Evolutionary conservation across 192 early-diverging fungal genomes (phyloP).

Genomic region (Rhizophagus prolifer): DNA sequence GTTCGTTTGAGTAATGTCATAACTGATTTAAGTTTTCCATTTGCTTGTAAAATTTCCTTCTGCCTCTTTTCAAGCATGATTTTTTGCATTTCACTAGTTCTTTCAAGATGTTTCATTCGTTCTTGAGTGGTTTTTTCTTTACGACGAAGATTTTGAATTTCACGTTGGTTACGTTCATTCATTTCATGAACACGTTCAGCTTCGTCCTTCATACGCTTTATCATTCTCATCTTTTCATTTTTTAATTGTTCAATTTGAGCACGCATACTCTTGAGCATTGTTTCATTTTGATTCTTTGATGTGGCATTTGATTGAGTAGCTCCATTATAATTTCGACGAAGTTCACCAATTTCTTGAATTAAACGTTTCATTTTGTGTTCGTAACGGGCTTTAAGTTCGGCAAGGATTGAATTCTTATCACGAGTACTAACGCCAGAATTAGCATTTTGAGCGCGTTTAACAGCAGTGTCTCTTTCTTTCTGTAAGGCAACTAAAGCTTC

Average conservation of each 20-base stretch:
- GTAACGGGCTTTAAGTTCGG: slow-evolving; percentile 48
- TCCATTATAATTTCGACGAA: slow-evolving; percentile 57
- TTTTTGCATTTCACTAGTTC: slow-evolving; percentile 53
- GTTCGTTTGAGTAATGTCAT: slow-evolving; percentile 54
- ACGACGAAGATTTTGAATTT: slow-evolving; percentile 60
- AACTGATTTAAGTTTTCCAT: slow-evolving; percentile 51
- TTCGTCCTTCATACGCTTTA: slow-evolving; percentile 73
- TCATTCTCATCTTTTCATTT: slow-evolving; percentile 73
- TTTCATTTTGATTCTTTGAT: slow-evolving; percentile 54
- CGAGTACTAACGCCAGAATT: slow-evolving; percentile 28
- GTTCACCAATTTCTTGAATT: slow-evolving; percentile 50
- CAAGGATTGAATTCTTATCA: slow-evolving; percentile 42
- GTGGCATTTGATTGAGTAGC: slow-evolving; percentile 49
- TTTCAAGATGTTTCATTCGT: slow-evolving; percentile 52
- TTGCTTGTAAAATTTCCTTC: too few relatives aligned
- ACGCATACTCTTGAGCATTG: slow-evolving; percentile 59
- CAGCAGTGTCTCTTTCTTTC: slow-evolving; percentile 54
- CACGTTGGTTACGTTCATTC: slow-evolving; percentile 53
- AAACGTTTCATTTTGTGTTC: slow-evolving; percentile 60
- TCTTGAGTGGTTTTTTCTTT: slow-evolving; percentile 52
- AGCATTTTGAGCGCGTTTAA: slow-evolving; percentile 48
- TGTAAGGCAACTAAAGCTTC: slow-evolving; percentile 52
- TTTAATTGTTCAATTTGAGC: slow-evolving; percentile 71
- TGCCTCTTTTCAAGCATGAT: slow-evolving; percentile 57
- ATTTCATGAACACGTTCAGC: slow-evolving; percentile 59